Evolutionary conservation across 495 filamentous ascomycete genomes (phyloP).

Genomic region (Tuber aestivum): DNA sequence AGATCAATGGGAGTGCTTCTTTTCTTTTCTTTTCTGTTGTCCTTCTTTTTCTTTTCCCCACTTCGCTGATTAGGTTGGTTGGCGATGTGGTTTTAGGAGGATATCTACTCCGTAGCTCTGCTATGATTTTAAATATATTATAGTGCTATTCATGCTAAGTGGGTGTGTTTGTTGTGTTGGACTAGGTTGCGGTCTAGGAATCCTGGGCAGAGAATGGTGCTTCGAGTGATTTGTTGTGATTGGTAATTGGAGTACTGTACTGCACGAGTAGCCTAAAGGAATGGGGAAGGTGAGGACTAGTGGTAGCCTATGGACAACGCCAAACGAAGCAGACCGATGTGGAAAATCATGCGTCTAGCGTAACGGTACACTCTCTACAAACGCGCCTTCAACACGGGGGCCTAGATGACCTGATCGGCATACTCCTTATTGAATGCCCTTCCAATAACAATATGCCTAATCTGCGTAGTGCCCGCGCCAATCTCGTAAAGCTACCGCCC

Average conservation of each 20-base stretch:
- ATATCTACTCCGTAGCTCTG: not conserved
- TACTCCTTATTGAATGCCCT: conserved; percentile 90
- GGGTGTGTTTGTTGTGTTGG: not conserved
- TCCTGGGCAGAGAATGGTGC: not conserved
- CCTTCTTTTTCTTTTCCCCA: not conserved
- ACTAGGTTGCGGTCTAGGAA: not conserved
- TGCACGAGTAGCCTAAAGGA: not conserved
- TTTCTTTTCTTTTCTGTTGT: not conserved
- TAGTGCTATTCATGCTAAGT: not conserved
- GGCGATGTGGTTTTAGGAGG: not conserved
- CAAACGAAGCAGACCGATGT: not conserved
- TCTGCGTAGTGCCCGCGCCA: conserved; percentile 91
- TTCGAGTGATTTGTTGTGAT: not conserved
- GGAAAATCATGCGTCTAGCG: not conserved
- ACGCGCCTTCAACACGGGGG: not conserved
- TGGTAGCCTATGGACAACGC: not conserved
- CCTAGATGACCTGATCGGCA: conserved; percentile 43
- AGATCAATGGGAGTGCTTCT: not conserved
- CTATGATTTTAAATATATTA: not conserved
- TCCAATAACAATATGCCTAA: conserved; percentile 90
- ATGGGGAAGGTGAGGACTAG: not conserved
- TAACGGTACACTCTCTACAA: not conserved
- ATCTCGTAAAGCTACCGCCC: conserved; percentile 74
- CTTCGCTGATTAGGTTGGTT: not conserved
- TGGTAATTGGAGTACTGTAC: not conserved